Conservation (phyloP, 1,284 basidiomycete genomes). For the Cryptococcus depauperatus region DNA sequence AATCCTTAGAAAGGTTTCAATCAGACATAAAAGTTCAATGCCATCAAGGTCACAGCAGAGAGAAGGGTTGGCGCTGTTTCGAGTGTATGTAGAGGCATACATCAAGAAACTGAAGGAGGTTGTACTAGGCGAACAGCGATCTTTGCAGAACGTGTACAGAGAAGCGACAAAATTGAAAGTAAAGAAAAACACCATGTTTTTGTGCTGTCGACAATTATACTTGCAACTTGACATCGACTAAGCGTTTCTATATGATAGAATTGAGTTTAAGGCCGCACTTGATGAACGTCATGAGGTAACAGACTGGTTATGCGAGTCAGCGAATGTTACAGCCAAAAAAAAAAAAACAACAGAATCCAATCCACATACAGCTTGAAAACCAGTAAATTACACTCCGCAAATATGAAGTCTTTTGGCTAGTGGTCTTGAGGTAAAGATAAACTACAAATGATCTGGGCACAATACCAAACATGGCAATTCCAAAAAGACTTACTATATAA, state of each 20-base stretch:
- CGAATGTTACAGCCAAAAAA: not conserved
- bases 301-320: slow-evolving; percentile 12
- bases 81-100: too few species aligned
- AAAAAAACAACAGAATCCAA: not conserved
- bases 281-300: slow-evolving; percentile 24
- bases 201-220: too few species aligned
- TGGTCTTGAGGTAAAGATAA: slow-evolving; percentile 27
- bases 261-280: slow-evolving; percentile 23
- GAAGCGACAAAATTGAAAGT: too few species aligned
- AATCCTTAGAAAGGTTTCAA: too few species aligned
- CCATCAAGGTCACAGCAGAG: too few species aligned
- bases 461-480: not conserved
- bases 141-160: too few species aligned
- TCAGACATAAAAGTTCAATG: too few species aligned
- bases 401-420: slow-evolving; percentile 16
- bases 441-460: slow-evolving; percentile 11
- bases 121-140: too few species aligned
- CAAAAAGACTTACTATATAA: slow-evolving; percentile 19
- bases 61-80: too few species aligned
- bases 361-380: slow-evolving; percentile 26
- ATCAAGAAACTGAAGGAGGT: too few species aligned
- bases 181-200: too few species aligned
- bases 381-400: slow-evolving; percentile 25
- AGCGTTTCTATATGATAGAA: not conserved
- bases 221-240: too few species aligned